phyloP scores from a whole-genome alignment of 2,329 filamentous ascomycete genomes.

The Alternaria arbusti region DNA sequence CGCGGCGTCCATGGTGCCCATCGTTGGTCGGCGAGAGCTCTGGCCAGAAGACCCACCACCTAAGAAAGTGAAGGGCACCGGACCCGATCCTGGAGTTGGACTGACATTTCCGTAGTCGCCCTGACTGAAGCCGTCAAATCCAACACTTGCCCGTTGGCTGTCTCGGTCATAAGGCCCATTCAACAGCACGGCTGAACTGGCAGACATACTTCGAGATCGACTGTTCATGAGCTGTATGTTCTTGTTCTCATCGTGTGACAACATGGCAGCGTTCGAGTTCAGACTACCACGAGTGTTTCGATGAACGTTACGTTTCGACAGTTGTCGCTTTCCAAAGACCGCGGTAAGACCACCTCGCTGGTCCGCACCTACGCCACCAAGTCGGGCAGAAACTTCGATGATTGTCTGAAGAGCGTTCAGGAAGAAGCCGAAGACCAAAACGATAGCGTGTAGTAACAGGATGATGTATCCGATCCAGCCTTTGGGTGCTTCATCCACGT shows the following conservation, averaged over 20 bases:
- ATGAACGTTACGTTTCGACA: conserved; percentile 74
- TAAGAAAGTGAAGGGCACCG: conserved; percentile 75
- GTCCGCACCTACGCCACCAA: conserved; percentile 82
- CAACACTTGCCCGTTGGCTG: conserved; percentile 56
- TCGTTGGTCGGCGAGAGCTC: conserved; percentile 50
- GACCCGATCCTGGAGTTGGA: conserved; percentile 72
- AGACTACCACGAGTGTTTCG: conserved; percentile 78
- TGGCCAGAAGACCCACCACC: conserved; percentile 52
- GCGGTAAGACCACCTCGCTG: conserved; percentile 81
- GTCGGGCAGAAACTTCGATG: conserved; percentile 82
- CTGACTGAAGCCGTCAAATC: conserved; percentile 61
- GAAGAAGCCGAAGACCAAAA: conserved; percentile 90
- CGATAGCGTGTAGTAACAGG: conserved; percentile 80
- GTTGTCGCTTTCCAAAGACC: conserved; percentile 85
- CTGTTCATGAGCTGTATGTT: conserved; percentile 64
- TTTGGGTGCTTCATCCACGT: conserved; percentile 77
- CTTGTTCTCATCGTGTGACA: conserved; percentile 70
- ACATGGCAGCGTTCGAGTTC: conserved; percentile 81
- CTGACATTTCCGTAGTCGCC: conserved; percentile 67
- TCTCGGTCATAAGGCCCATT: conserved; percentile 54
- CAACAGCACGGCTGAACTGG: conserved; percentile 67
- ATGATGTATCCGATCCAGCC: conserved; percentile 97
- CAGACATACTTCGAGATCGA: conserved; percentile 65
- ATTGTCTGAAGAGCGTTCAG: conserved; percentile 90
- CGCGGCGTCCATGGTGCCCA: conserved; percentile 48